Evolutionary conservation across 2,329 filamentous ascomycete species (phyloP).

Genomic region (Scleromitrula shiraiana): DNA sequence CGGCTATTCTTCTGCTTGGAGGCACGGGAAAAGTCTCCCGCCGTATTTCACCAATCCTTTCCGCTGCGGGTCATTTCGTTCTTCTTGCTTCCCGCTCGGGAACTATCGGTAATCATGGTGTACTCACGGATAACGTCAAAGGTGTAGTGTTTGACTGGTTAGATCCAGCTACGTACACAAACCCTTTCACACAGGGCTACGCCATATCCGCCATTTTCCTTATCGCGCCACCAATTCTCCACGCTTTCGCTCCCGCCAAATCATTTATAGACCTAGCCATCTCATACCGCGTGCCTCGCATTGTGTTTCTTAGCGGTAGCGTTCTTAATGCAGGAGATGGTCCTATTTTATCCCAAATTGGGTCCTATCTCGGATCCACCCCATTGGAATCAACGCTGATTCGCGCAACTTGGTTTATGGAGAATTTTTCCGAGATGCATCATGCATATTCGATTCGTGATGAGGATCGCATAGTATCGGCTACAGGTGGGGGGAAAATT

Average conservation of each 20-base stretch:
- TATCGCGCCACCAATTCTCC: constrained; percentile 31
- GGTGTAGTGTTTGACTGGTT: constrained; percentile 39
- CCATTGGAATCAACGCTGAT: constrained; percentile 37
- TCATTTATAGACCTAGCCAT: constrained; percentile 37
- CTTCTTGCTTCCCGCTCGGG: constrained; percentile 35
- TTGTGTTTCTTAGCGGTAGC: constrained; percentile 38
- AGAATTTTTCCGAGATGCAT: constrained; percentile 36
- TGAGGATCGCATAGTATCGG: constrained; percentile 36
- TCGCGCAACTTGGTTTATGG: constrained; percentile 42
- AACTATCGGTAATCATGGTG: constrained; percentile 10
- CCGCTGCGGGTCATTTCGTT: constrained; percentile 24
- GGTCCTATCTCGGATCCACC: constrained; percentile 31
- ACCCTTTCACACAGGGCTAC: constrained; percentile 24
- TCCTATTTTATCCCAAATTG: constrained; percentile 31
- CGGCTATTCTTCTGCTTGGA: constrained; percentile 29
- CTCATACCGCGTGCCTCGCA: constrained; percentile 32
- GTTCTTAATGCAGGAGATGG: constrained; percentile 31
- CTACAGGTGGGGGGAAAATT: constrained; percentile 26
- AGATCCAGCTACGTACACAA: constrained; percentile 34
- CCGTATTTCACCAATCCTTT: constrained; percentile 33
- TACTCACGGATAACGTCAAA: constrained; percentile 3
- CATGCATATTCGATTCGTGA: constrained; percentile 30
- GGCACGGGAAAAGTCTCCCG: constrained; percentile 39
- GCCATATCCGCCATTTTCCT: constrained; percentile 35
- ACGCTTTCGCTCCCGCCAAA: constrained; percentile 31